Evolutionary conservation across 768 basidiomycete genomes (phyloP).

Genomic region (Xerocomus brunneocitrinus): DNA sequence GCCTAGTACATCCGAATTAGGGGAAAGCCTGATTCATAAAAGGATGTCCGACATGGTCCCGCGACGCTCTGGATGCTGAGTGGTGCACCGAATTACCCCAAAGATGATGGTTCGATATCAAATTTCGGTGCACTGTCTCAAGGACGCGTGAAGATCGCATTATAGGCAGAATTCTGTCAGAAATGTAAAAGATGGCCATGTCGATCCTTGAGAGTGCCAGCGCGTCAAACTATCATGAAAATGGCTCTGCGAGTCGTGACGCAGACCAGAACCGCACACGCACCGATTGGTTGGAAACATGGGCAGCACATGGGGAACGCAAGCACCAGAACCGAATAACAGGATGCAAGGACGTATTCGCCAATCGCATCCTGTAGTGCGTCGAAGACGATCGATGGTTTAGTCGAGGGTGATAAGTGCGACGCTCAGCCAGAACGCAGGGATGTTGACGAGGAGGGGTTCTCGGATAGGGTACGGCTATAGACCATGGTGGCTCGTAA

Average conservation of each 20-base stretch:
- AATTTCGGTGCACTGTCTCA: too few species aligned
- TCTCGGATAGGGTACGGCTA: too few species aligned
- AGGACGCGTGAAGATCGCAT: too few species aligned
- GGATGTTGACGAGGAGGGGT: background rate
- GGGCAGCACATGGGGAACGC: conserved; percentile 5
- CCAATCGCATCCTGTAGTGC: conserved; percentile 38
- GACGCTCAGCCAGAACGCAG: conserved; percentile 8
- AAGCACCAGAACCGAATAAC: conserved; percentile 3
- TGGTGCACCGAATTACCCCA: background rate
- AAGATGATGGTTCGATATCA: too few species aligned
- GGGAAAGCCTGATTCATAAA: background rate
- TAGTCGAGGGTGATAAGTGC: conserved; percentile 12
- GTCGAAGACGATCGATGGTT: conserved; percentile 38
- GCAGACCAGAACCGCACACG: conserved; percentile 37
- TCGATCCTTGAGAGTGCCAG: conserved; percentile 37
- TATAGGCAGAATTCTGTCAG: too few species aligned
- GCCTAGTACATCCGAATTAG: background rate
- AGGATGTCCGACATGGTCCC: conserved; percentile 2
- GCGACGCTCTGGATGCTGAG: conserved; percentile 8
- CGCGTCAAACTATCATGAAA: background rate
- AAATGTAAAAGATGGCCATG: background rate
- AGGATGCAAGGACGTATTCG: conserved; percentile 57
- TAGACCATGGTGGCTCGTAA: too few species aligned
- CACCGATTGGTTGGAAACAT: conserved; percentile 12
- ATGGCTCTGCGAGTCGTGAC: too few species aligned